Conservation (phyloP, 2,329 filamentous ascomycete species). For the Chaetomium sp. region DNA sequence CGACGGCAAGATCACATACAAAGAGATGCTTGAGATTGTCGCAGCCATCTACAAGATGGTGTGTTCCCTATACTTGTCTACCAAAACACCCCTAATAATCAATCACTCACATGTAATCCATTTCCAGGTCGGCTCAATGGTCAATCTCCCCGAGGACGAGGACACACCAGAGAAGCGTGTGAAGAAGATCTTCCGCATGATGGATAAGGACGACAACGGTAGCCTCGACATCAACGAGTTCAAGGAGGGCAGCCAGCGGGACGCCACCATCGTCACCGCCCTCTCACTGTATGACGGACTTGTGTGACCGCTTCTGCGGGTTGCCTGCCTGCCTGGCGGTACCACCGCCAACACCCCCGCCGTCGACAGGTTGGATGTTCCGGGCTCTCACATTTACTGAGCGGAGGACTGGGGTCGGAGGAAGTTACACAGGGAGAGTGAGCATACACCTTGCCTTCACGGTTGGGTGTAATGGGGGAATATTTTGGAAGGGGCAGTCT, state of each 20-base stretch:
- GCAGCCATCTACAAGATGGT: slow-evolving; percentile 99
- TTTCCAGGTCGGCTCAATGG: slow-evolving; percentile 88
- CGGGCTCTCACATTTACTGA: too few relatives aligned
- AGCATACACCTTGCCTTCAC: too few relatives aligned
- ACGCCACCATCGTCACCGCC: slow-evolving; percentile 97
- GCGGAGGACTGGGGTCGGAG: too few relatives aligned
- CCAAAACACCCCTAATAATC: neutral
- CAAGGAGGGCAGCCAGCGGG: slow-evolving; percentile 97
- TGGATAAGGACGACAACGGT: slow-evolving; percentile 99
- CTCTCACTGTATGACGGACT: slow-evolving; percentile 93
- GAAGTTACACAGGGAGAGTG: too few relatives aligned
- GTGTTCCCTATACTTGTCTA: slow-evolving; percentile 19
- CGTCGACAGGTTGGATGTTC: too few relatives aligned
- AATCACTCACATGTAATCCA: neutral
- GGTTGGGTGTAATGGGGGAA: too few relatives aligned
- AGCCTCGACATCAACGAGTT: slow-evolving; percentile 96
- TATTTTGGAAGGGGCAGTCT: too few relatives aligned
- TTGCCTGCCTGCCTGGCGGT: neutral
- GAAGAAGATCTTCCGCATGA: slow-evolving; percentile 98
- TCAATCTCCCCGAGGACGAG: slow-evolving; percentile 96
- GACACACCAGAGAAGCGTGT: slow-evolving; percentile 98
- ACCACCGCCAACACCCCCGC: too few relatives aligned
- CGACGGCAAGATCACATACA: slow-evolving; percentile 97
- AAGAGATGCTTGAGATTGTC: slow-evolving; percentile 98
- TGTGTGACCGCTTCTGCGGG: slow-evolving; percentile 47